Conservation (phyloP, 2,329 filamentous ascomycete genomes). For the Cyclaneusma minus region DNA sequence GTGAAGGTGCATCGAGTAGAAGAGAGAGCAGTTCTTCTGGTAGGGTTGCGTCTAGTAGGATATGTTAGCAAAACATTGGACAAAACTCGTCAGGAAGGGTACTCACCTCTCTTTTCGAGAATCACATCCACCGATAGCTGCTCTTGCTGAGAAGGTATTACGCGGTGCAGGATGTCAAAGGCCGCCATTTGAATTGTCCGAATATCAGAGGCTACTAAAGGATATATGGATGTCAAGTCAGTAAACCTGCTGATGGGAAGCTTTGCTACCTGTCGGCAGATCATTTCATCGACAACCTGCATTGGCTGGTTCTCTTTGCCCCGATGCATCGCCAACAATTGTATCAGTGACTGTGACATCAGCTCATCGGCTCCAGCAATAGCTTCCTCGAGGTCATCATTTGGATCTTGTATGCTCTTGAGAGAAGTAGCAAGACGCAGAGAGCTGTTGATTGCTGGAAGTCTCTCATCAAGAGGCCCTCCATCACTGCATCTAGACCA, state of each 20-base stretch:
- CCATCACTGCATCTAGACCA: constrained; percentile 33
- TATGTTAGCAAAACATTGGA: constrained; percentile 4
- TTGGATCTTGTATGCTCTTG: constrained; percentile 51
- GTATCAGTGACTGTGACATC: constrained; percentile 42
- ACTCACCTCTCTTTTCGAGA: constrained; percentile 48
- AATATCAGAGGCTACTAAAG: constrained; percentile 61
- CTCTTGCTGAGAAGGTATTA: constrained; percentile 66
- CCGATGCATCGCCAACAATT: constrained; percentile 41
- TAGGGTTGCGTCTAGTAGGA: constrained; percentile 41
- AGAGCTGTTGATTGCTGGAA: constrained; percentile 55
- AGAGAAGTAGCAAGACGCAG: constrained; percentile 55
- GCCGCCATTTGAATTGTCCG: constrained; percentile 63
- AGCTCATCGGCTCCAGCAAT: constrained; percentile 43
- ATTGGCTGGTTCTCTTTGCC: constrained; percentile 43
- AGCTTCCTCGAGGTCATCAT: constrained; percentile 73
- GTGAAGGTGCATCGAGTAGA: constrained; percentile 60
- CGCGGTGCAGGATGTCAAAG: constrained; percentile 63
- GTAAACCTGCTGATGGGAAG: constrained; percentile 46
- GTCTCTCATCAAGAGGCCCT: constrained; percentile 26
- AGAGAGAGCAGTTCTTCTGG: constrained; percentile 77
- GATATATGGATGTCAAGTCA: constrained; percentile 55
- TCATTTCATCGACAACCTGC: constrained; percentile 58
- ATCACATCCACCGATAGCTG: constrained; percentile 63
- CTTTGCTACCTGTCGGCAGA: constrained; percentile 53
- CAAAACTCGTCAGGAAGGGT: background rate